Conservation (phyloP, 495 filamentous ascomycete species). For the Neurospora sublineolata region DNA sequence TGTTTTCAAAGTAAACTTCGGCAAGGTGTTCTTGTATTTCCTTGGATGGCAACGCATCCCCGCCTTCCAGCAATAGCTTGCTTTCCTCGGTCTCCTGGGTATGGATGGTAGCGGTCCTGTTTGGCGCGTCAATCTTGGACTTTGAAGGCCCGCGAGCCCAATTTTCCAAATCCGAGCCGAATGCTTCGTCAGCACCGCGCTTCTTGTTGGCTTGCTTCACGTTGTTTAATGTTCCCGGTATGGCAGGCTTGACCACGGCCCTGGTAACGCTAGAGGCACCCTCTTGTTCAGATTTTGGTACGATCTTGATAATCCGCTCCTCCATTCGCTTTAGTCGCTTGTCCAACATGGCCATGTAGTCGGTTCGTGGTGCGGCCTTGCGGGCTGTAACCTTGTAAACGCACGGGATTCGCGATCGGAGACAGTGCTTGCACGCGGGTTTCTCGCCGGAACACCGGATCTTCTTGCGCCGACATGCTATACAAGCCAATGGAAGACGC, state of each 20-base stretch:
- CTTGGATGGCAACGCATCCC: conserved; percentile 70
- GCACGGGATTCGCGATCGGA: conserved; percentile 85
- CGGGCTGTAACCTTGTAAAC: conserved; percentile 97
- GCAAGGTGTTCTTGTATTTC: conserved; percentile 91
- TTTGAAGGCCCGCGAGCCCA: conserved; percentile 56
- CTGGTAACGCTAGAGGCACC: conserved; percentile 46
- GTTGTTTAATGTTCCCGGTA: conserved; percentile 46
- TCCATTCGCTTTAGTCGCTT: conserved; percentile 91
- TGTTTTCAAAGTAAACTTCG: conserved; percentile 89
- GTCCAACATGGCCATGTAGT: conserved; percentile 99
- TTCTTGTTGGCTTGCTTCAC: conserved; percentile 55
- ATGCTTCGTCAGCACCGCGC: conserved; percentile 77
- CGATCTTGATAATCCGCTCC: conserved; percentile 90
- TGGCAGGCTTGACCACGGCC: conserved; percentile 68
- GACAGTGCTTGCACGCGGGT: conserved; percentile 92
- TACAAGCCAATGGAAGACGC: conserved; percentile 84
- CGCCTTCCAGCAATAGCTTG: conserved; percentile 65
- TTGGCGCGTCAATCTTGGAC: conserved; percentile 32
- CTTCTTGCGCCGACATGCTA: conserved; percentile 93
- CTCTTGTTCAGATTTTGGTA: conserved; percentile 72
- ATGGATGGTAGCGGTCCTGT: conserved; percentile 46
- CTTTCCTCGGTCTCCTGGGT: conserved; percentile 59
- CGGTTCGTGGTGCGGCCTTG: conserved; percentile 90
- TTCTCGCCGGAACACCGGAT: conserved; percentile 97
- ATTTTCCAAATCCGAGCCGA: conserved; percentile 66